phyloP scores from a whole-genome alignment of 73 alveolate genomes.

The Symbiodinium natans region DNA sequence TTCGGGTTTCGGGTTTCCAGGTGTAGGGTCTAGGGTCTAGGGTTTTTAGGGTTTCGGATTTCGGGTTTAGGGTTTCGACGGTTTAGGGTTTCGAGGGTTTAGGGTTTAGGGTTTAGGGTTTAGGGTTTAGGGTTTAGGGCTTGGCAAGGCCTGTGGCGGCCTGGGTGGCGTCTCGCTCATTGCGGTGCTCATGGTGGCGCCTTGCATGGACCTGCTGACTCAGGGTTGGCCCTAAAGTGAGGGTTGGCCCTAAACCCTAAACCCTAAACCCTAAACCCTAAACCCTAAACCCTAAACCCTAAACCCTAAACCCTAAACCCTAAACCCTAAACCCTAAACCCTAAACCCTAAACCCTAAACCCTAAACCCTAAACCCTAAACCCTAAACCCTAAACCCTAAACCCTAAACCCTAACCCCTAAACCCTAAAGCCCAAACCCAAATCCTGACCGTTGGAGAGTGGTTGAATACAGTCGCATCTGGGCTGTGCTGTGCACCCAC shows the following conservation, averaged over 20 bases:
- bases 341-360: neutral
- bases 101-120: no score
- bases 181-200: constrained; percentile 50
- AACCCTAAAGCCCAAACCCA: neutral
- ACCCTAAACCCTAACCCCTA: neutral
- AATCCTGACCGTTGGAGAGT: no score
- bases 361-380: neutral
- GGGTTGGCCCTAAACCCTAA: no score
- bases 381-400: neutral
- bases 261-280: neutral
- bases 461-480: no score
- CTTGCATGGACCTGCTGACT: neutral
- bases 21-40: no score
- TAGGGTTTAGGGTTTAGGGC: neutral
- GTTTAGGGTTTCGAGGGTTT: neutral
- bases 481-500: no score
- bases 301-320: neutral
- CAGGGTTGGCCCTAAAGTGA: no score
- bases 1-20: no score
- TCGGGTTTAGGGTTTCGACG: no score
- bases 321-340: neutral
- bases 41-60: no score
- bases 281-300: neutral
- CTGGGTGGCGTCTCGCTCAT: constrained; percentile 43
- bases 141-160: constrained; percentile 51